Evolutionary conservation across 2,329 filamentous ascomycete species (phyloP).

Genomic region (Sarocladiaceae sp.): DNA sequence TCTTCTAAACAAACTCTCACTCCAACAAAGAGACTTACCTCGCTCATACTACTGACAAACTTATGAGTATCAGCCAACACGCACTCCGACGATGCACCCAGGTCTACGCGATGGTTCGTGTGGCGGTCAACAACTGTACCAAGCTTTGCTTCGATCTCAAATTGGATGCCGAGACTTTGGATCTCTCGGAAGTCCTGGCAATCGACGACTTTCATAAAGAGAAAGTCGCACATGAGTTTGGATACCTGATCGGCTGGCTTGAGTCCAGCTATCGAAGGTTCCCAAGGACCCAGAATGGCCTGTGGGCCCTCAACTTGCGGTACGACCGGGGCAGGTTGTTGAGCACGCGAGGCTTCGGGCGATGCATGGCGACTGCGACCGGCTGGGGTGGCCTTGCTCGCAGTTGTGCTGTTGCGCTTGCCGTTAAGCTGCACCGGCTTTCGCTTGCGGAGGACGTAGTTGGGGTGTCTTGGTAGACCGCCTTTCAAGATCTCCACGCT

Average conservation of each 20-base stretch:
- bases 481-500: slow-evolving; percentile 29
- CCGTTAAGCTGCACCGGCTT: slow-evolving; percentile 20
- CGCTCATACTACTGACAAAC: slow-evolving; percentile 88
- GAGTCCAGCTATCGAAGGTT: slow-evolving; percentile 63
- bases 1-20: slow-evolving; percentile 4
- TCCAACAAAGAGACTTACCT: slow-evolving; percentile 66
- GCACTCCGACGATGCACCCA: slow-evolving; percentile 67
- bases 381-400: slow-evolving; percentile 28
- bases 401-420: background rate
- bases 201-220: slow-evolving; percentile 67
- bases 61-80: slow-evolving; percentile 57
- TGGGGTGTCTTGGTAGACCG: slow-evolving; percentile 35
- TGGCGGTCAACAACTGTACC: slow-evolving; percentile 75
- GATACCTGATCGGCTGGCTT: slow-evolving; percentile 71
- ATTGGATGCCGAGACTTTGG: slow-evolving; percentile 60
- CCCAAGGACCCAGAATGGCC: slow-evolving; percentile 53
- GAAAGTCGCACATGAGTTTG: slow-evolving; percentile 74
- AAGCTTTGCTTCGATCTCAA: slow-evolving; percentile 94
- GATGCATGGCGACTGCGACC: slow-evolving; percentile 41
- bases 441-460: slow-evolving; percentile 41
- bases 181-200: slow-evolving; percentile 64
- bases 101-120: slow-evolving; percentile 62
- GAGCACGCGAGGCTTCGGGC: slow-evolving; percentile 31
- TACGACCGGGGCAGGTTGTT: slow-evolving; percentile 16
- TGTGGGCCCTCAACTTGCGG: slow-evolving; percentile 19